These are phyloP conservation scores for Musa troglodytarum DNA, from an alignment of 176 grass and related monocot species.

Conservation along the genomic window DNA sequence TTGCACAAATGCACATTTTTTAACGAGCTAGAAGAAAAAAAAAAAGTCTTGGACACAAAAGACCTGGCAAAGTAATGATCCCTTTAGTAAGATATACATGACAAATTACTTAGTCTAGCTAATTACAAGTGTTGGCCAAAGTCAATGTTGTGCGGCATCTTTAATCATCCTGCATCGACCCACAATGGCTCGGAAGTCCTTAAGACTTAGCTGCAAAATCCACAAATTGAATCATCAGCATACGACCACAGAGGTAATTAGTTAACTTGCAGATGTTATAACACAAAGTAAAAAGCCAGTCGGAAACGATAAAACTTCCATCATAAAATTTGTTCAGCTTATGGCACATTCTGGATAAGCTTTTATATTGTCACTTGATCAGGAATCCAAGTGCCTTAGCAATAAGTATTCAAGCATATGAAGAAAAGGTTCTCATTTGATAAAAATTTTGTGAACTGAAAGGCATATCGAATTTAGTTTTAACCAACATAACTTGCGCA, in stretches of 20 bases:
- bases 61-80: not conserved
- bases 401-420: not conserved
- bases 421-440: not conserved
- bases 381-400: not conserved
- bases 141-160: slow-evolving; percentile 28
- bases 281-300: not conserved
- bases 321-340: not conserved
- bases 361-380: not conserved
- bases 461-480: not conserved
- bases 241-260: not conserved
- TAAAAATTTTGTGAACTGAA: not conserved
- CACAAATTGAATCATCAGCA: not conserved
- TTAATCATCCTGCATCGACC: slow-evolving; percentile 79
- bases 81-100: not conserved
- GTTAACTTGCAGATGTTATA: not conserved
- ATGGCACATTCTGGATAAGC: not conserved
- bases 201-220: slow-evolving; percentile 56
- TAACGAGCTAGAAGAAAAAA: not conserved
- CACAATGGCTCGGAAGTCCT: slow-evolving; percentile 68
- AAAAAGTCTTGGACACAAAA: not conserved
- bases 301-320: too few relatives aligned
- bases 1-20: not conserved
- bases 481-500: too few relatives aligned
- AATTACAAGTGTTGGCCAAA: not conserved
- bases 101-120: not conserved